These are phyloP conservation scores for Hypholoma fasciculare DNA, from an alignment of 768 basidiomycete species.

Conservation along the genomic window DNA sequence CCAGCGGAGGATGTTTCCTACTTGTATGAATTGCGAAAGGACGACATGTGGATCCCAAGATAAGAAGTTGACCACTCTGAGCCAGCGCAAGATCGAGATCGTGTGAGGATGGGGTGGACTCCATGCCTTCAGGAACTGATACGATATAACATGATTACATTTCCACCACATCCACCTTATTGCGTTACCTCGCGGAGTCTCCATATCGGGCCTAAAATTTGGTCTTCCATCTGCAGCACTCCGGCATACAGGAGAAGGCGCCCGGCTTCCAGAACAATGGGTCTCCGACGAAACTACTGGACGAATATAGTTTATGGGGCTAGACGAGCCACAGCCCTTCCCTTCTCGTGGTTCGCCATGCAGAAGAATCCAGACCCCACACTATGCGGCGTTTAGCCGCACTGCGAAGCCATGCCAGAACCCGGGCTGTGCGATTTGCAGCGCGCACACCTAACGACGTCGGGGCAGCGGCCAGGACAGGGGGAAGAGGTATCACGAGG, in stretches of 20 bases:
- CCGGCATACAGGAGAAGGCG: neutral
- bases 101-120: neutral
- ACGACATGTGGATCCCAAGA: constrained; percentile 26
- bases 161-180: constrained; percentile 7
- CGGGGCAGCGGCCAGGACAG: neutral
- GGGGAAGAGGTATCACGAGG: constrained; percentile 9
- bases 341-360: neutral
- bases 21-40: constrained; percentile 27
- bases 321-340: neutral
- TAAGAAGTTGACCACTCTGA: constrained; percentile 18
- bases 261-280: neutral
- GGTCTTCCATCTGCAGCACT: constrained; percentile 3
- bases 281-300: neutral
- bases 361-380: neutral
- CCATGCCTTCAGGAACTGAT: constrained; percentile 24
- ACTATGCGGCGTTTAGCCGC: too few species aligned
- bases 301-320: neutral
- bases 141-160: constrained; percentile 3
- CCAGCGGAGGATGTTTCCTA: constrained; percentile 10
- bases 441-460: too few species aligned
- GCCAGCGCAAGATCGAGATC: neutral
- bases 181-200: constrained; percentile 16
- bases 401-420: too few species aligned
- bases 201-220: constrained; percentile 7
- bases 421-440: too few species aligned